These are phyloP conservation scores for Kwoniella shivajii DNA, from an alignment of 1,284 basidiomycete species.

Conservation along the genomic window DNA sequence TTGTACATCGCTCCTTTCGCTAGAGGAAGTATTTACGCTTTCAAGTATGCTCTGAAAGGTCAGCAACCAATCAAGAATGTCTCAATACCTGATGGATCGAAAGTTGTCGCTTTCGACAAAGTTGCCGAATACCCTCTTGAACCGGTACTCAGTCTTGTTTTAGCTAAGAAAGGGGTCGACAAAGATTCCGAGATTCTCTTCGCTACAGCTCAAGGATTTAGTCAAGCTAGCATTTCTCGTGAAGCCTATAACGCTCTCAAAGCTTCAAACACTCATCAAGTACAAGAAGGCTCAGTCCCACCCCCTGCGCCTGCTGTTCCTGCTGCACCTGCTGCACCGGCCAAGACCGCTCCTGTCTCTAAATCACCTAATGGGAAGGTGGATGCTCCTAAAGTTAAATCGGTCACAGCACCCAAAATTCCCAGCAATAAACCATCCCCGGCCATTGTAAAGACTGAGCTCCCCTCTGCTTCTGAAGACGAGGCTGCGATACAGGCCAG, in stretches of 20 bases:
- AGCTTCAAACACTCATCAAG: not conserved
- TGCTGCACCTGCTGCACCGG: not conserved
- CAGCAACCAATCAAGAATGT: slow-evolving; percentile 32
- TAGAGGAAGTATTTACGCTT: slow-evolving; percentile 36
- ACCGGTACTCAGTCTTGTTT: slow-evolving; percentile 30
- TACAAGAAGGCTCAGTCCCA: not conserved
- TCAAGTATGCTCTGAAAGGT: slow-evolving; percentile 45
- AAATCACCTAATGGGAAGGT: slow-evolving; percentile 5
- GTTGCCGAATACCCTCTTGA: slow-evolving; percentile 39
- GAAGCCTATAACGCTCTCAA: not conserved
- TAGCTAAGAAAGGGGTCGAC: slow-evolving; percentile 10
- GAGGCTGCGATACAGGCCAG: slow-evolving; percentile 6
- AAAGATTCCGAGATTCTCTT: slow-evolving; percentile 37
- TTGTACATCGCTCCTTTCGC: slow-evolving; percentile 40
- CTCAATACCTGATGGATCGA: slow-evolving; percentile 9
- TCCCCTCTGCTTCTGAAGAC: slow-evolving; percentile 16
- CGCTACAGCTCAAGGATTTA: slow-evolving; percentile 36
- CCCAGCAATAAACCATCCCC: slow-evolving; percentile 11
- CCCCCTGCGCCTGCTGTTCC: not conserved
- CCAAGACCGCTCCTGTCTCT: not conserved
- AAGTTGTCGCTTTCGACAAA: slow-evolving; percentile 31
- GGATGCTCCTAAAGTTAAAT: slow-evolving; percentile 1
- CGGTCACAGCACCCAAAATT: not conserved
- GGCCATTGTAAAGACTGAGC: slow-evolving; percentile 17
- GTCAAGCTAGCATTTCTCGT: slow-evolving; percentile 27